Evolutionary conservation across 2,329 filamentous ascomycete species (phyloP).

Genomic region (Penicillium vulpinum): DNA sequence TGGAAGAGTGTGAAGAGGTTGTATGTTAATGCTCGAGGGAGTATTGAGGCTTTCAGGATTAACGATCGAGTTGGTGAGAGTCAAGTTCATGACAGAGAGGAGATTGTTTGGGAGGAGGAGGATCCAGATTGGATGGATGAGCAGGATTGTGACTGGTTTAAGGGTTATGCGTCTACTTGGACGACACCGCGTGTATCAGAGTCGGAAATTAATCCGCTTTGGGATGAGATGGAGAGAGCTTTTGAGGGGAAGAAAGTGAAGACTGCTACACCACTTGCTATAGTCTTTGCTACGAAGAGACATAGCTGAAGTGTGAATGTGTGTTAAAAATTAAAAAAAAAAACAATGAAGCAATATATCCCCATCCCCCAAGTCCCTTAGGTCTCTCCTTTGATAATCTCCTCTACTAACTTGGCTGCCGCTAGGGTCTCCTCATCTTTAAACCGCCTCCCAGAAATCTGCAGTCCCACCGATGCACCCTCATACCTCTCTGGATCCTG

Average conservation of each 20-base stretch:
- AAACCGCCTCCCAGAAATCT: conserved; percentile 53
- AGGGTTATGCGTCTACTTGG: conserved; percentile 5
- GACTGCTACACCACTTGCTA: conserved; percentile 1
- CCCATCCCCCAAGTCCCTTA: neutral
- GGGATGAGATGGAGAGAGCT: conserved; percentile 5
- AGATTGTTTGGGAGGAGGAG: conserved; percentile 4
- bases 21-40: conserved; percentile 3
- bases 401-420: conserved; percentile 30
- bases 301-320: neutral
- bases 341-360: neutral
- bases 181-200: conserved; percentile 1
- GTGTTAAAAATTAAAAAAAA: too few species aligned
- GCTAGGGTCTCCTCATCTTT: conserved; percentile 54
- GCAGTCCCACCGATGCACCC: conserved; percentile 52
- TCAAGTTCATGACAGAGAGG: neutral
- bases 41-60: conserved; percentile 2
- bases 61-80: neutral
- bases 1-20: conserved; percentile 2
- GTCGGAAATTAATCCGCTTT: neutral
- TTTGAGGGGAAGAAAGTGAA: conserved; percentile 6
- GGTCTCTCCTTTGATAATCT: conserved; percentile 14
- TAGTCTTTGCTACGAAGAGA: conserved; percentile 8
- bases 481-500: conserved; percentile 34
- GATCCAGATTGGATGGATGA: conserved; percentile 4
- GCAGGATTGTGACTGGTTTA: conserved; percentile 7